A percentile compares a stretch with the other conserved stretches of the same genome.
Evolutionary conservation across 768 basidiomycete species (phyloP).

Genomic region (Macrolepiota dolichaula): DNA sequence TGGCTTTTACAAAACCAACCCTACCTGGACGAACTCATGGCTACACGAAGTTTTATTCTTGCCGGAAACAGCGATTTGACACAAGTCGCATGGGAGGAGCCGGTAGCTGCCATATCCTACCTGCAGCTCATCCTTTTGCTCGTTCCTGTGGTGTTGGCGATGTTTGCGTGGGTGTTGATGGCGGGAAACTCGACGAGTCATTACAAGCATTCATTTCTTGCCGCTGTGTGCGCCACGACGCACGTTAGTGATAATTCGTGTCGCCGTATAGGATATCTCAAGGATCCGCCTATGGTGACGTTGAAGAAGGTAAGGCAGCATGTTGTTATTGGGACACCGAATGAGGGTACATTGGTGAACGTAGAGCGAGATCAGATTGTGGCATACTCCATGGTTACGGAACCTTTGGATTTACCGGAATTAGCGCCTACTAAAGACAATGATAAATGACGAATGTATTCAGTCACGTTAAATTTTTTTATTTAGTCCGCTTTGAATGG

Average conservation of each 20-base stretch:
- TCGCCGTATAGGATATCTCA: slow-evolving; percentile 10
- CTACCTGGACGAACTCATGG: slow-evolving; percentile 11
- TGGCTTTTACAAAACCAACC: slow-evolving; percentile 4
- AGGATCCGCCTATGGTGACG: slow-evolving; percentile 8
- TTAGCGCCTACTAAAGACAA: neutral
- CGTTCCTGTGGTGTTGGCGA: slow-evolving; percentile 5
- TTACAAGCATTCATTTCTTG: slow-evolving; percentile 14
- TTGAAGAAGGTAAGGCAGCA: slow-evolving; percentile 6
- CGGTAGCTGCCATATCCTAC: slow-evolving; percentile 11
- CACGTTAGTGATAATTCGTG: slow-evolving; percentile 8
- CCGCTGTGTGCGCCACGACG: slow-evolving; percentile 13
- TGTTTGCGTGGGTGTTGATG: slow-evolving; percentile 5
- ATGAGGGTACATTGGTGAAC: slow-evolving; percentile 9
- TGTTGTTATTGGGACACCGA: slow-evolving; percentile 12
- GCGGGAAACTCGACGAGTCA: slow-evolving; percentile 1
- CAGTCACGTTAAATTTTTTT: neutral
- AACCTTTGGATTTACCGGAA: slow-evolving; percentile 1
- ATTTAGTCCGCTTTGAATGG: neutral
- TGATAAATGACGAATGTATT: neutral
- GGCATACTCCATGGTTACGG: slow-evolving; percentile 6
- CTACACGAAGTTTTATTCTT: slow-evolving; percentile 10
- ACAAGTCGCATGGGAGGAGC: neutral
- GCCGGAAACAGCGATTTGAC: slow-evolving; percentile 1
- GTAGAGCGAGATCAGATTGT: slow-evolving; percentile 8
- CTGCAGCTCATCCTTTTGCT: slow-evolving; percentile 12